Evolutionary conservation across 441 rosid species (phyloP), one percentile per base, ranked within the genome.

Genomic region (Adansonia madagascariensis): DNA sequence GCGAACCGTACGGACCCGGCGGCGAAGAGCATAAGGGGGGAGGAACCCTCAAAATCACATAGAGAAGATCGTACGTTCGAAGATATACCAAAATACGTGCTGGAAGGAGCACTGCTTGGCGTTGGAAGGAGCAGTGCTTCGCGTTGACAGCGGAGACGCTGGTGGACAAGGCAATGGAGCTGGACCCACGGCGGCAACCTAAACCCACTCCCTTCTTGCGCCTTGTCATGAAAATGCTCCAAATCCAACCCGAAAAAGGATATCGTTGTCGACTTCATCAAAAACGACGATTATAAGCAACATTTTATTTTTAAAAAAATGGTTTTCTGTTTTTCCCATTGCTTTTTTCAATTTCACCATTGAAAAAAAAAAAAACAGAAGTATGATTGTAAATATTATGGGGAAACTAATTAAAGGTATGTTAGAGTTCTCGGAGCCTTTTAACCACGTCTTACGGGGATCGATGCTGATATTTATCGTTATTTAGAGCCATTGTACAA

Each of bases 101-200:
- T 94, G 99, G 98, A 96, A 96, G 79, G 99, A 94, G 87, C 96
- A 94, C 46, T 94, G 98, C 77, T 96, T 96, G 59, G 97, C 98
- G 1, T 24, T 94, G 99, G 98, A 96, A 96, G 80, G 99, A 92
- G 87, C 96, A 94, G 52, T 94, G 98, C 77, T 95, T 95, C 61
- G 97, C 98, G 1, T 82, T 91, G 39, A 94, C 98, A 44, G 98
- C 97, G 55, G 99, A 94, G 90, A 92, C 99, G 2, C 87, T 96
- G 0, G 99, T 94, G 5, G 98, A 96, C 82, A 96, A 91, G 81
- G 98, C 97, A 52, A 94, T 96, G 98, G 98, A 94, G 85, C 96
- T 96, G 39, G 98, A 92, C 79, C 98, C 85, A 70, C 73, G 97
- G 97, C 3, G 99, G 98, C 41, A 96, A 82, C 78, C 90, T 2